Base-by-base conservation (phyloP, 2,329 filamentous ascomycete genomes). In the Cadophora sp. region DNA sequence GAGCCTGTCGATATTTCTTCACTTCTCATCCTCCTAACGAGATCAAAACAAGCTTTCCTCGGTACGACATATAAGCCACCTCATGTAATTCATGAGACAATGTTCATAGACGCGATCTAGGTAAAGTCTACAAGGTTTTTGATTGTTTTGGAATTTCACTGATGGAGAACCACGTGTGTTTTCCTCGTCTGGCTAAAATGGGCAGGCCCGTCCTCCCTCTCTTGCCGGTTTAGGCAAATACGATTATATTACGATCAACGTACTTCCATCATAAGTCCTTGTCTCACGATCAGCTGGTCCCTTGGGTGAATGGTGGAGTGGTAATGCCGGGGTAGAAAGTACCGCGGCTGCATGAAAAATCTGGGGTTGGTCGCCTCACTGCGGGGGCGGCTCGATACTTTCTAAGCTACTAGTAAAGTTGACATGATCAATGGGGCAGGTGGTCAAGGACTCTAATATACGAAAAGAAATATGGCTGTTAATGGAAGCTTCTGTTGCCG, bases 21-120 rank as follows among this genome's bases (percentile, higher is more conserved):
- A 33, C n/a, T 64, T 24, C 33, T 45, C 30, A 18, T 33, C 45
- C 6, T 45, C 24, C 13, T 41, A 16, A 53, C 9, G 62, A 65
- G 48, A 65, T 51, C 41, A 53, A 65, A 55, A 61, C 63, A 61
- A 55, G 63, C 58, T 18, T 47, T 65, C 47, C 14, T 33, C 27
- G 61, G 39, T 61, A 18, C 33, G 30, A 61, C 56, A 60, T 14
- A 43, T 1, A 33, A 20, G 41, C 30, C 36, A 13, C 2, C 22
- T 61, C 47, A 45, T 47, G 8, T 55, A 4, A 16, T 61, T 13
- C 11, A 61, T 14, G n/a, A 65, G 50, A 48, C 16, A 18, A 55
- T 43, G 13, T 36, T 22, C 48, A 30, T 27, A 18, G 45, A 16
- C 14, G 41, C 36, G 20, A 59, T 43, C 39, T 55, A 59, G 3